Evolutionary conservation across 2,329 filamentous ascomycete genomes (phyloP), one percentile per base, ranked within the genome.

Genomic region (Neoscytalidium dimidiatum): DNA sequence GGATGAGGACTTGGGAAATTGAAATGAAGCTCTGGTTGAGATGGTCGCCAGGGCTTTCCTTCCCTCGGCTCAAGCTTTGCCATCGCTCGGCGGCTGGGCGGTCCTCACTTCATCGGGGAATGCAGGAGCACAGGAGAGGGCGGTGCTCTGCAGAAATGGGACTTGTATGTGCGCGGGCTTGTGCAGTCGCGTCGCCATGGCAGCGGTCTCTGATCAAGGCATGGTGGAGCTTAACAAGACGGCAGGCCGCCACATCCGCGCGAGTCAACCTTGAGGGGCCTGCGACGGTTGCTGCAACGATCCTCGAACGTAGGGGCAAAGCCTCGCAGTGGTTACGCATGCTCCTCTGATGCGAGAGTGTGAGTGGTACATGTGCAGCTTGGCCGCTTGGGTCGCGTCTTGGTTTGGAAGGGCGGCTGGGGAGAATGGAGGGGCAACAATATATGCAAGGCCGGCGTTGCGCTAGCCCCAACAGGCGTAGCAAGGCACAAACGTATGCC

Each of bases 31-130:
- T 17, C 7, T 44, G n/a, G 13, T 43, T 43, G 26, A 7, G n/a
- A 41, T 46, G 26, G 26, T 31, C 41, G 56, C 56, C 17, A 60
- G 56, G 56, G 46, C 26, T 58, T 44, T 23, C 53, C 53, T 58
- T 58, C 35, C 53, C 23, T 44, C 53, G 23, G 35, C 53, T 19
- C 53, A 33, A 46, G n/a, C 38, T 60, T 31, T 23, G 41, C 35
- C 14, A 23, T 29, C 14, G 9, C 33, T 43, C 33, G 21, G 53
- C 53, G 38, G 28, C 14, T 31, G 21, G 48, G 48, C 48, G 48
- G 17, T 52, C 23, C 26, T 51, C 48, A 51, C 48, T 29, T 51
- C 23, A 21, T 29, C n/a, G 17, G 26, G 56, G 38, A 60, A 60
- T 46, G 56, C 23, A 60, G 41, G n/a, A n/a, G 28, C 26, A 33